Percentiles rank a stretch among this genome's conserved stretches.
phyloP scores from a whole-genome alignment of 2,329 filamentous ascomycete species.

The Colletotrichum liriopes region DNA sequence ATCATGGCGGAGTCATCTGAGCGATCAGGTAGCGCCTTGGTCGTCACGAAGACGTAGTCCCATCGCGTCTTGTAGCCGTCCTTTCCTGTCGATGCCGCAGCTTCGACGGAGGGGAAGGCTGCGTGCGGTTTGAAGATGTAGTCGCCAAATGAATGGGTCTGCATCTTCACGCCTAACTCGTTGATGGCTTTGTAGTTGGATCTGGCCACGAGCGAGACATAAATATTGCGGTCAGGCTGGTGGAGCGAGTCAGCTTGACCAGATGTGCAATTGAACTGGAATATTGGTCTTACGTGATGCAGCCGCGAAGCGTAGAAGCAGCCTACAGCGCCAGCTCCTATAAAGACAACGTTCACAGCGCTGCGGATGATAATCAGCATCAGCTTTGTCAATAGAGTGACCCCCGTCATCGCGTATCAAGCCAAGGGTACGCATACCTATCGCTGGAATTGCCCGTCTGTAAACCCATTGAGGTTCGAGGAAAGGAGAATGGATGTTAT shows the following conservation, averaged over 20 bases:
- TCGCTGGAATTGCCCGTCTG: conserved; percentile 9
- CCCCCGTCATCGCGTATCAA: too few species aligned
- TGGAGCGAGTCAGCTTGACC: conserved; percentile 38
- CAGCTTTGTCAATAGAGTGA: not conserved
- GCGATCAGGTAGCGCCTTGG: conserved; percentile 78
- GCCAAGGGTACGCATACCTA: conserved; percentile 7
- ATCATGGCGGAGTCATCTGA: conserved; percentile 75
- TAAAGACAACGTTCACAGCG: conserved; percentile 74
- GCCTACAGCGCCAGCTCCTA: conserved; percentile 80
- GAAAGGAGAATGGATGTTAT: not conserved
- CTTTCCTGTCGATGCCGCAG: conserved; percentile 58
- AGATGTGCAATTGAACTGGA: conserved; percentile 8
- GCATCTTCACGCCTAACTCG: conserved; percentile 73
- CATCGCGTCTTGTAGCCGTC: conserved; percentile 44
- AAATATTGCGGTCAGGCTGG: conserved; percentile 65
- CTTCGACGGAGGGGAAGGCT: conserved; percentile 74
- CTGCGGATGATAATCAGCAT: conserved; percentile 46
- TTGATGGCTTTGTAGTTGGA: conserved; percentile 80
- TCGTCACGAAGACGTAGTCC: conserved; percentile 79
- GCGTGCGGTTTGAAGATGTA: conserved; percentile 75
- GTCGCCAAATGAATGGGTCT: conserved; percentile 77
- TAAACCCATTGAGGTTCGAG: conserved; percentile 5
- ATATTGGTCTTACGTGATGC: conserved; percentile 64
- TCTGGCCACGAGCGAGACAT: conserved; percentile 80
- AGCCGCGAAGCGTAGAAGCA: conserved; percentile 81